Percentiles rank a stretch among this genome's conserved stretches.
These are phyloP conservation scores for Plasmodium falciparum DNA, from an alignment of 169 alveolate genomes.

Conservation along the genomic window DNA sequence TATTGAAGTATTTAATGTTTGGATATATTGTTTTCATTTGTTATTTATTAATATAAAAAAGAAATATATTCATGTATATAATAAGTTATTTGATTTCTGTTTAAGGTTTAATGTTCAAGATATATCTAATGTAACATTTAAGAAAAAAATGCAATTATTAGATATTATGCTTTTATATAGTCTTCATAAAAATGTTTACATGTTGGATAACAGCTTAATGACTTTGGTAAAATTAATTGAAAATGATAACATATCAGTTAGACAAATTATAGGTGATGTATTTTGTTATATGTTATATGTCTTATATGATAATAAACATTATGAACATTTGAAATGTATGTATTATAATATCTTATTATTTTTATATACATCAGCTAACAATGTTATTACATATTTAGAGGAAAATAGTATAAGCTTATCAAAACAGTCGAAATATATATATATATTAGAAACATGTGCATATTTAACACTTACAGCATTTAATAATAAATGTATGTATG, in stretches of 20 bases:
- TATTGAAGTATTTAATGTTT: slow-evolving; percentile 55
- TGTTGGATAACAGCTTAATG: slow-evolving; percentile 34
- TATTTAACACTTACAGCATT: slow-evolving; percentile 53
- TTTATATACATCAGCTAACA: slow-evolving; percentile 20
- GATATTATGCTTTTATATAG: slow-evolving; percentile 64
- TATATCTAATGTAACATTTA: slow-evolving; percentile 47
- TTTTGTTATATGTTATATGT: slow-evolving; percentile 37
- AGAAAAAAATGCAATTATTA: slow-evolving; percentile 52
- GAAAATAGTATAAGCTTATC: slow-evolving; percentile 19
- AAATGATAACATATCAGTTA: slow-evolving; percentile 66
- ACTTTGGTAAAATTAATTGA: slow-evolving; percentile 36
- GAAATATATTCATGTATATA: slow-evolving; percentile 46
- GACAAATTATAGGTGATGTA: slow-evolving; percentile 56
- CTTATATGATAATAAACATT: slow-evolving; percentile 43
- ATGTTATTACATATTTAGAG: slow-evolving; percentile 35
- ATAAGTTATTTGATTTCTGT: slow-evolving; percentile 49
- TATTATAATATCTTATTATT: slow-evolving; percentile 32
- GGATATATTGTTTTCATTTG: slow-evolving; percentile 71
- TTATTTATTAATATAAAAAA: slow-evolving; percentile 68
- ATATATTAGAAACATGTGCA: slow-evolving; percentile 49
- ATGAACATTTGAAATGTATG: slow-evolving; percentile 44
- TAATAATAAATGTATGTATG: slow-evolving; percentile 55
- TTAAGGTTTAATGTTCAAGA: slow-evolving; percentile 53
- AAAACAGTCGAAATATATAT: slow-evolving; percentile 49
- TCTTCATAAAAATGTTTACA: slow-evolving; percentile 52